Evolutionary conservation across 768 basidiomycete species (phyloP), one percentile per base, ranked within the genome.

Genomic region (Lactarius sp.): DNA sequence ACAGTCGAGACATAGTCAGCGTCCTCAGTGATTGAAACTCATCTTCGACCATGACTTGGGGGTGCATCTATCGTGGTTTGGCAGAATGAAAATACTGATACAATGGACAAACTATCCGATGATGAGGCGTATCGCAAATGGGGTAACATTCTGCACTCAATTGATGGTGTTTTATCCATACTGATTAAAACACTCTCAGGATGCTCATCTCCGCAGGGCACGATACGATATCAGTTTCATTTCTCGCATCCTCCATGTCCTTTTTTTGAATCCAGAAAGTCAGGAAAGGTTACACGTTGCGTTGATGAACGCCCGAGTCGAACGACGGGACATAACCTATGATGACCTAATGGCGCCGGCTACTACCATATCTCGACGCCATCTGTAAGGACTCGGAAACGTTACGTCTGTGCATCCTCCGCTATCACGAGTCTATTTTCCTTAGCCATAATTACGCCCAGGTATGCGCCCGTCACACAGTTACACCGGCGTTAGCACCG

Each of bases 291-390:
- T 70, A 33, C 62, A 69, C 7, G 50, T 51, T 10, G 70, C 69
- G 60, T 37, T 70, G 44, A 60, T 60, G 42, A 44, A 56, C 4
- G 61, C 64, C 13, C 56, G 66, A 12, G 62, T 34, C 34, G 53
- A 63, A 52, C 52, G 47, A 36, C 31, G 66, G 37, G 70, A 71
- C 39, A 51, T 73, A 33, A 59, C 69, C 6, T 74, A 74, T 54
- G 77, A 79, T 62, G 72, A 70, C 9, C 68, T 80, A 5, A 72
- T 71, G 52, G 59, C 70, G 3, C 27, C 27, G 27, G 27, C 69
- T 80, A 20, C 69, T 80, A 20, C 73, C 77, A 0, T 76, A 77
- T 66, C 72, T 80, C 33, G 78, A 79, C 50, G 71, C 70, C 12
- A 69, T 76, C 42, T 73, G 73, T 59, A 69, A 72, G 22, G 76